Base-by-base conservation (phyloP, 495 filamentous ascomycete species). In the Cercophora samala region DNA sequence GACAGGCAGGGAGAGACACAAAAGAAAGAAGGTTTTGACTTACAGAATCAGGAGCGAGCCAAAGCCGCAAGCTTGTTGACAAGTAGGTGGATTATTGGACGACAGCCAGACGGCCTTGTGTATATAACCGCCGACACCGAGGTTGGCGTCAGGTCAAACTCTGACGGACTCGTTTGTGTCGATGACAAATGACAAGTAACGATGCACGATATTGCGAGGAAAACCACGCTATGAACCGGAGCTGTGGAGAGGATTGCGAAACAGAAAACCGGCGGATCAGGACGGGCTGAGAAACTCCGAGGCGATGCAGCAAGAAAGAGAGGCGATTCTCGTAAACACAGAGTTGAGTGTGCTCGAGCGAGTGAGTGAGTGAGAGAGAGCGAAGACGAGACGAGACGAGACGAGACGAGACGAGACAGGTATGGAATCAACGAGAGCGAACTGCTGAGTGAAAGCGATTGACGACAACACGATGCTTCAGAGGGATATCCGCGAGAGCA, bases 1-100 rank as follows among this genome's bases (percentile, higher is more conserved):
- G 60, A 9, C 53, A 56, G 19, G 53, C 52, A 5, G 4, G 17
- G 19, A 54, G 17, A 11, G 64, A 23, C 4, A 15, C n/a, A 15
- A 37, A 53, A 42, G 15, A 26, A 64, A 65, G 62, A 72, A 72
- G 59, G 64, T 67, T 72, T 42, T 32, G 56, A 72, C 70, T 72
- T 72, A 72, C 70, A 66, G 51, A 59, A 53, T 64, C 21, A 24
- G 32, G 53, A 52, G 23, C 5, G 55, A 64, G 46, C 58, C 23
- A 11, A 61, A 21, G 52, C n/a, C 21, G 42, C 25, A 56, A 54
- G 55, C 60, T 62, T 56, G 26, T 51, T 22, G 64, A 18, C 19
- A 23, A 23, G 37, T 37, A 64, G 29, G 46, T 8, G 37, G 37
- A 46, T 51, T 52, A 42, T 54, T 42, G 21, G 59, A 22, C 24